Conservation (phyloP, 768 basidiomycete genomes). For the Punctularia strigosozonata region DNA sequence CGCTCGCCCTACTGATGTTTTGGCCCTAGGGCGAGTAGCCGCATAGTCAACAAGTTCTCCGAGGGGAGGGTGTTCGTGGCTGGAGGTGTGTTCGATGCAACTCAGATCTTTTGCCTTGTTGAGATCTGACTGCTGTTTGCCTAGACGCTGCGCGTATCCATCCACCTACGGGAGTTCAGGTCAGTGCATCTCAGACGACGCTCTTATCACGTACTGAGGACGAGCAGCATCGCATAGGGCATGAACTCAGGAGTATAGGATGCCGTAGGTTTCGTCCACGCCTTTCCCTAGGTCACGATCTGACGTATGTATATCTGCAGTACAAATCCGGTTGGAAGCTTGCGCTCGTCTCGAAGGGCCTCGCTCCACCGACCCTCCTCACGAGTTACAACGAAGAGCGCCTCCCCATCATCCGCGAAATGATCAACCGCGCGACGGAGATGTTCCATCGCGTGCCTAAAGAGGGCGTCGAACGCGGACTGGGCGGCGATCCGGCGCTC, state of each 20-base stretch:
- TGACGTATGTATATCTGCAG: background rate
- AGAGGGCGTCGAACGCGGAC: background rate
- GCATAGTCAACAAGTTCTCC: conserved; percentile 8
- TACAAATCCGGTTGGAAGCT: conserved; percentile 12
- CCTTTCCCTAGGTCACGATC: background rate
- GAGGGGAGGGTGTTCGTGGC: conserved; percentile 8
- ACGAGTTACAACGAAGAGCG: conserved; percentile 11
- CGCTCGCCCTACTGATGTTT: too few species aligned
- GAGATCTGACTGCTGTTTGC: background rate
- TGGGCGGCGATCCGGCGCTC: too few species aligned
- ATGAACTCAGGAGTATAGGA: conserved; percentile 15
- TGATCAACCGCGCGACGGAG: too few species aligned
- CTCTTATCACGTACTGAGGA: background rate
- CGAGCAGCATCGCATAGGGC: conserved; percentile 6
- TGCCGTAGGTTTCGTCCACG: conserved; percentile 11
- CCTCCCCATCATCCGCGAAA: conserved; percentile 10
- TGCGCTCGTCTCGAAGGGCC: conserved; percentile 8
- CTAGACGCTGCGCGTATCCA: background rate
- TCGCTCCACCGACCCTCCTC: conserved; percentile 7
- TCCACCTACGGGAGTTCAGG: background rate
- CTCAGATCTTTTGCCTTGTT: background rate
- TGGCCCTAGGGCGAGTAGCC: conserved; percentile 8
- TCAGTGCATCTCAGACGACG: background rate
- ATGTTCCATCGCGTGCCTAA: too few species aligned
- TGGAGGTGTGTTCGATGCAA: conserved; percentile 4